These are phyloP conservation scores for Colletotrichum theobromicola DNA, from an alignment of 2,329 filamentous ascomycete species.

Conservation along the genomic window DNA sequence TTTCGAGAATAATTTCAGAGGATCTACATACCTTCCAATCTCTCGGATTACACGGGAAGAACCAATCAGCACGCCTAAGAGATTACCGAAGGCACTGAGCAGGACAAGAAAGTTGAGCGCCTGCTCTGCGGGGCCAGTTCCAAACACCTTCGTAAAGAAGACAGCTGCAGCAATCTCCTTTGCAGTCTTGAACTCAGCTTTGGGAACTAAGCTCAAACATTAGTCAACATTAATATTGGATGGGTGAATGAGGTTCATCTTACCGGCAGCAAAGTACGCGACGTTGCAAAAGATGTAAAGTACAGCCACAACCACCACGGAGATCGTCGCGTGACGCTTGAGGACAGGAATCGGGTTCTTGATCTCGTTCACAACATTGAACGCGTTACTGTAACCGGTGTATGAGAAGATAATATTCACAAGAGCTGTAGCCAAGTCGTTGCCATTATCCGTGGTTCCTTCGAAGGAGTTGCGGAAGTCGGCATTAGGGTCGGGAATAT, in stretches of 20 bases:
- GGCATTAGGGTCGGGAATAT: constrained; percentile 33
- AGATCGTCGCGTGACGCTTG: constrained; percentile 53
- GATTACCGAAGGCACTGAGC: constrained; percentile 63
- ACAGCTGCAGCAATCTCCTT: constrained; percentile 60
- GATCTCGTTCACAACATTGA: constrained; percentile 67
- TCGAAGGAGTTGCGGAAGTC: constrained; percentile 42
- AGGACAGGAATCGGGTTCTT: constrained; percentile 63
- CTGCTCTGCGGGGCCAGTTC: constrained; percentile 49
- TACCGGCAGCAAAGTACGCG: constrained; percentile 56
- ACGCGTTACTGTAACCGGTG: constrained; percentile 62
- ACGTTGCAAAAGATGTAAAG: constrained; percentile 66
- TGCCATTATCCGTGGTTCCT: constrained; percentile 39
- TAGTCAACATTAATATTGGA: background rate
- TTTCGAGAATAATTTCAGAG: no score
- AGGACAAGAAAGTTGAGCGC: constrained; percentile 63
- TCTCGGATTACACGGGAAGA: constrained; percentile 63
- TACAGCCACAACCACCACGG: constrained; percentile 54
- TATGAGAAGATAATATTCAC: constrained; percentile 66
- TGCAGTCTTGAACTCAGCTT: constrained; percentile 54
- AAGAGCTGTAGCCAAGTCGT: constrained; percentile 50
- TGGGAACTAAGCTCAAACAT: constrained; percentile 42
- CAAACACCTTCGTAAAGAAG: constrained; percentile 66
- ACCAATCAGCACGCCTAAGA: constrained; percentile 60
- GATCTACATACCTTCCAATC: constrained; percentile 49
- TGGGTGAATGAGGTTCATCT: background rate